Evolutionary conservation across 148 eudicot species (phyloP), one percentile per base, ranked within the genome.

Genomic region (Cornus controversa): DNA sequence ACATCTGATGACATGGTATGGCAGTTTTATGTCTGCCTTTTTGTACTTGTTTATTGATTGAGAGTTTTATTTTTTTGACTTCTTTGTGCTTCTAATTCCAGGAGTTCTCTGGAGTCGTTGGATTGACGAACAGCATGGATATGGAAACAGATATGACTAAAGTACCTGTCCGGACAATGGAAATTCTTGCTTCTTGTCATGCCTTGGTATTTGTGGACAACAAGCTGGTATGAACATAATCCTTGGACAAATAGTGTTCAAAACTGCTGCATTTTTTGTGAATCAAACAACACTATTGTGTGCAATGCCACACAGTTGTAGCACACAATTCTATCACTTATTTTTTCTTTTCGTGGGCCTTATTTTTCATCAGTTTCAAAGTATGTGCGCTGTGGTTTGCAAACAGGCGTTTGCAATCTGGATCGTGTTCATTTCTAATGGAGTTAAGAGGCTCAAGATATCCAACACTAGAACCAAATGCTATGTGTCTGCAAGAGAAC

Each of bases 1-100:
- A 93, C 99, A 24, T 96, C 98, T 73, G 99, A 96, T 93, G 99
- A 93, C 91, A 96, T 96, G 99, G 99, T 96, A 82, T 67, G 90
- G 47, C 62, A 25, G 67, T 70, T 84, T 60, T n/a, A 79, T 29
- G 53, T 24, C 25, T 60, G 8, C 36, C 66, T 23, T 79, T 64
- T 31, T 74, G 27, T 15, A 67, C 64, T 72, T 24, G 37, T 65
- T 79, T 50, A 31, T 27, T 64, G 47, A 45, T 25, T 34, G 24
- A 24, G 22, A 0, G 15, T 29, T 72, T 47, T 22, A 67, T 16
- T 26, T 54, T 54, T n/a, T 28, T 26, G 54, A 53, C 11, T 70
- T 25, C 72, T 72, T 26, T 69, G 6, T 34, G 40, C 54, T 83
- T 40, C 62, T 45, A 42, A 29, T 82, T 83, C 66, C 82, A 96